phyloP scores from a whole-genome alignment of 768 basidiomycete species.

The Pleurotus citrinopileatus region DNA sequence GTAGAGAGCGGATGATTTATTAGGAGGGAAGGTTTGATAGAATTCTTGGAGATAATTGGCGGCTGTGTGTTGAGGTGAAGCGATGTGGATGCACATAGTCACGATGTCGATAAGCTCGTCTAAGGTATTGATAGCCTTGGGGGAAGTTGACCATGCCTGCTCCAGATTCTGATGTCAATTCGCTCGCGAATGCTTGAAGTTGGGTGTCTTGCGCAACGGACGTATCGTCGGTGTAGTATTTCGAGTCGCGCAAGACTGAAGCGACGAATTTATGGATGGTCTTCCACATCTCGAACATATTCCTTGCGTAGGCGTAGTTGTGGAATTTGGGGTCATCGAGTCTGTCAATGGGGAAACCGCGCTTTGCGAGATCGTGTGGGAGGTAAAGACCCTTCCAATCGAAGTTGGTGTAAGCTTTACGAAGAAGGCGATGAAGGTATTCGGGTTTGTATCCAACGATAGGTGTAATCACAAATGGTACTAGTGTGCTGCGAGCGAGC shows the following conservation, averaged over 20 bases:
- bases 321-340: slow-evolving; percentile 24
- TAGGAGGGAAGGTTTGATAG: slow-evolving; percentile 29
- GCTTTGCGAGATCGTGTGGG: slow-evolving; percentile 23
- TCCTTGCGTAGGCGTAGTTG: slow-evolving; percentile 26
- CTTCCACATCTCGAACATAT: slow-evolving; percentile 22
- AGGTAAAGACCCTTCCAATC: slow-evolving; percentile 24
- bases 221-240: slow-evolving; percentile 18
- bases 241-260: slow-evolving; percentile 13
- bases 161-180: slow-evolving; percentile 19
- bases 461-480: slow-evolving; percentile 21
- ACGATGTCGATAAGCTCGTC: slow-evolving; percentile 24
- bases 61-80: slow-evolving; percentile 29
- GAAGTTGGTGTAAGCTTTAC: slow-evolving; percentile 19
- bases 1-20: slow-evolving; percentile 26
- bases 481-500: slow-evolving; percentile 21
- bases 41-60: slow-evolving; percentile 32
- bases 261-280: slow-evolving; percentile 23
- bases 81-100: slow-evolving; percentile 31
- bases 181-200: slow-evolving; percentile 19
- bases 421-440: slow-evolving; percentile 17
- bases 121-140: slow-evolving; percentile 19
- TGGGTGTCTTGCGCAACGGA: slow-evolving; percentile 19
- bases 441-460: slow-evolving; percentile 17
- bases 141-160: slow-evolving; percentile 23
- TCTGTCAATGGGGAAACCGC: slow-evolving; percentile 25